Evolutionary conservation across 257 asterid genomes (phyloP).

Genomic region (Penstemon newberryi): DNA sequence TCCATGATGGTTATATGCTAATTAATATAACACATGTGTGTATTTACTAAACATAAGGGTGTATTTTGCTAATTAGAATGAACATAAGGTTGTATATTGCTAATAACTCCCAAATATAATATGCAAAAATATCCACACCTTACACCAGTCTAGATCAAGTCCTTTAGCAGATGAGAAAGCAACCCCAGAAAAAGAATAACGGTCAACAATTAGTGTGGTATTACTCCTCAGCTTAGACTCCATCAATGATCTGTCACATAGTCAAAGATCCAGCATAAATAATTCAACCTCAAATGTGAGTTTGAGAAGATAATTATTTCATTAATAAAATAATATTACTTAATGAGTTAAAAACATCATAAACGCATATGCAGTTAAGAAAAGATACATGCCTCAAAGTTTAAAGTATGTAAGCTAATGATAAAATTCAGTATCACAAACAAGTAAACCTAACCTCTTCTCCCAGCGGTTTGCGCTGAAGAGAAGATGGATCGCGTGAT

Average conservation of each 20-base stretch:
- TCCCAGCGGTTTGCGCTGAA: slow-evolving; percentile 98
- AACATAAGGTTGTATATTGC: no score
- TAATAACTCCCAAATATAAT: no score
- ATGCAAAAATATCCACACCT: slow-evolving; percentile 43
- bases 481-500: slow-evolving; percentile 86
- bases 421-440: not conserved
- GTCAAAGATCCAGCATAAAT: slow-evolving; percentile 18
- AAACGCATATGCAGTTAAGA: not conserved
- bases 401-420: not conserved
- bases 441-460: slow-evolving; percentile 56
- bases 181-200: slow-evolving; percentile 89
- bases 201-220: slow-evolving; percentile 77
- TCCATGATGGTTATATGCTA: no score
- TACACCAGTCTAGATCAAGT: slow-evolving; percentile 82
- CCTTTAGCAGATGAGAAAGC: slow-evolving; percentile 96
- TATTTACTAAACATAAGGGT: no score
- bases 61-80: no score
- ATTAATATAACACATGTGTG: no score
- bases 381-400: not conserved
- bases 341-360: not conserved
- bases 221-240: slow-evolving; percentile 78
- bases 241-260: slow-evolving; percentile 62
- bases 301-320: not conserved
- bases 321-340: not conserved
- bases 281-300: slow-evolving; percentile 19